Percentiles rank a stretch among this genome's conserved stretches.
Conservation (phyloP, 305 asterid species). For the Striga hermonthica region DNA sequence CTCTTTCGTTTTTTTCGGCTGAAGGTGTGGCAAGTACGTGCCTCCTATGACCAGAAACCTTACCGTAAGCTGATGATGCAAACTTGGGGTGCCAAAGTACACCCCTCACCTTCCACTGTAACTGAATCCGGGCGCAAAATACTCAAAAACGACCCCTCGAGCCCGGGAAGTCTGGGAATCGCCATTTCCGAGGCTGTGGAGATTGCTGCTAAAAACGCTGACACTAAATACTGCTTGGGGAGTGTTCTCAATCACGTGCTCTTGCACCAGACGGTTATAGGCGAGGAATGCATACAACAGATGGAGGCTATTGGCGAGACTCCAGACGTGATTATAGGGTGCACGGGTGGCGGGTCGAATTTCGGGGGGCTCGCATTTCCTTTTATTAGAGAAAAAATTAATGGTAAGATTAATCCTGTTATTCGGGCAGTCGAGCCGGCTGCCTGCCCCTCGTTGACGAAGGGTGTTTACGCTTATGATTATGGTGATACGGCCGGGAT, state of each 20-base stretch:
- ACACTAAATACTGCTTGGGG: conserved; percentile 83
- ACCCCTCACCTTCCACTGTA: conserved; percentile 78
- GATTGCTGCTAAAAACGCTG: conserved; percentile 56
- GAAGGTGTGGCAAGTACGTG: conserved; percentile 96
- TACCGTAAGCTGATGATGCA: conserved; percentile 91
- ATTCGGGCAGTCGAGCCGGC: conserved; percentile 81
- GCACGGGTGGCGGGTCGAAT: conserved; percentile 92
- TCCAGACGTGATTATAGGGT: conserved; percentile 88
- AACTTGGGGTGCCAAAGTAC: conserved; percentile 94
- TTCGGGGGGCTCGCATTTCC: conserved; percentile 91
- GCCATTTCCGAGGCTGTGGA: conserved; percentile 98
- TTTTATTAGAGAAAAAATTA: conserved; percentile 72
- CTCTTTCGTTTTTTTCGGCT: background rate
- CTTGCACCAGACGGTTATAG: conserved; percentile 80
- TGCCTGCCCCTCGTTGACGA: conserved; percentile 92
- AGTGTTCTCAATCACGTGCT: conserved; percentile 93
- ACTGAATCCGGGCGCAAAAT: conserved; percentile 67
- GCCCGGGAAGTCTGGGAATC: conserved; percentile 93
- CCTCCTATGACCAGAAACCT: conserved; percentile 89
- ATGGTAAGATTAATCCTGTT: conserved; percentile 67
- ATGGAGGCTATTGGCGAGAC: conserved; percentile 84
- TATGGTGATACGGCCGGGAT: conserved; percentile 91
- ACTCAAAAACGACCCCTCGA: conserved; percentile 61
- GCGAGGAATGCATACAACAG: conserved; percentile 91
- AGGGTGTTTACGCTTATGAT: conserved; percentile 85